A percentile compares a stretch with the other conserved stretches of the same genome.
Evolutionary conservation across 139 green algal species (phyloP).

Genomic region (Chlorella sp.): DNA sequence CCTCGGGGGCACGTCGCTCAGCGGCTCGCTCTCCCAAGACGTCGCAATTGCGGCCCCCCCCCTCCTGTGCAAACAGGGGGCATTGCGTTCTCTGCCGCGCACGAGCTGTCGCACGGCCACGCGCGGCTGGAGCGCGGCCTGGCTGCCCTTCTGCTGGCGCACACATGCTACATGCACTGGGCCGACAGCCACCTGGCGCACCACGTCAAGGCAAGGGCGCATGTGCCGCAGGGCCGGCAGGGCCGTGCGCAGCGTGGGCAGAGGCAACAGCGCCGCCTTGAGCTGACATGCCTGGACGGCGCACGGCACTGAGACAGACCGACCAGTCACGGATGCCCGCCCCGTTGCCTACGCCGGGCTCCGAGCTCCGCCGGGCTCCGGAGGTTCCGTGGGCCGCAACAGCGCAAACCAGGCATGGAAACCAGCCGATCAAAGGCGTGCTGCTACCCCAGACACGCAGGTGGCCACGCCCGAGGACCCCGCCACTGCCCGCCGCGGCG

Average conservation of each 20-base stretch:
- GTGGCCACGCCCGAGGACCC: conserved; percentile 54
- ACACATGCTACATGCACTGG: conserved; percentile 61
- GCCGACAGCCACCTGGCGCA: conserved; percentile 50
- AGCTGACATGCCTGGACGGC: background rate
- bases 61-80: background rate
- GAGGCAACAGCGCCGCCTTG: background rate
- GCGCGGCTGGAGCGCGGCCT: conserved; percentile 33
- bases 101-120: conserved; percentile 38
- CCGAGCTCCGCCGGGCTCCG: background rate
- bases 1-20: no score
- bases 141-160: conserved; percentile 42
- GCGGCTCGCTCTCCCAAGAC: no score
- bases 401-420: conserved; percentile 3
- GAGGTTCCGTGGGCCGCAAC: background rate
- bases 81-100: conserved; percentile 14
- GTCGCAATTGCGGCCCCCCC: background rate
- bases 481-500: conserved; percentile 44
- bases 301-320: background rate
- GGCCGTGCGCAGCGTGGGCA: no score
- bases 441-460: conserved; percentile 12
- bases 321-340: background rate
- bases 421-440: background rate
- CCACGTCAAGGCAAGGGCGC: conserved; percentile 47
- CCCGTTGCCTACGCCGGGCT: background rate
- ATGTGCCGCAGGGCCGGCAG: background rate